A percentile compares a stretch with the other conserved stretches of the same genome.
These are phyloP conservation scores for Phoma herbarum DNA, from an alignment of 2,329 filamentous ascomycete genomes.

Conservation along the genomic window DNA sequence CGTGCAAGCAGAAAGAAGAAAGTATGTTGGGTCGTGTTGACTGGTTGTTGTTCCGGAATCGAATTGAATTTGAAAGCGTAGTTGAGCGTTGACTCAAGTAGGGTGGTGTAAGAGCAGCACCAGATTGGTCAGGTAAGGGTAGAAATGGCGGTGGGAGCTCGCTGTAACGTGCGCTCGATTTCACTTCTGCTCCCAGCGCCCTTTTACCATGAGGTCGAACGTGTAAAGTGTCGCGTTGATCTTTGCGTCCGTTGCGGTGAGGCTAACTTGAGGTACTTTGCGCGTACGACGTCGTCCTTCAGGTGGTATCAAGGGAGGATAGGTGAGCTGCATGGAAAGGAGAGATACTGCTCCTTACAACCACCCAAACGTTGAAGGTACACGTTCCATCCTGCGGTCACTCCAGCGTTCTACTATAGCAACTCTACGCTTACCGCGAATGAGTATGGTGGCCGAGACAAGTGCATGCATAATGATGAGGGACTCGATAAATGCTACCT, in stretches of 20 bases:
- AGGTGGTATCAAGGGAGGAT: slow-evolving; percentile 12
- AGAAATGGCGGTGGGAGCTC: background rate
- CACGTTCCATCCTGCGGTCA: slow-evolving; percentile 21
- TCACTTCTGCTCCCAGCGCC: background rate
- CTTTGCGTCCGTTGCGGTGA: background rate
- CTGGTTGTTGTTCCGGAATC: background rate
- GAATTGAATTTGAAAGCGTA: background rate
- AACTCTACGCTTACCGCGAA: slow-evolving; percentile 2
- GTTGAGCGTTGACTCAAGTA: background rate
- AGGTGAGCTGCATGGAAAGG: background rate
- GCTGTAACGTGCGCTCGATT: background rate
- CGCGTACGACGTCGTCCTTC: slow-evolving; percentile 6
- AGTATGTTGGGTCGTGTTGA: background rate
- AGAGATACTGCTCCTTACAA: background rate
- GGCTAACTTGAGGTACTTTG: background rate
- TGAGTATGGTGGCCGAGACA: slow-evolving; percentile 8
- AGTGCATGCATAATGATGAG: background rate
- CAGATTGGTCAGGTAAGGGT: background rate
- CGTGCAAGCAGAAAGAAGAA: background rate
- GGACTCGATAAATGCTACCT: slow-evolving; percentile 10
- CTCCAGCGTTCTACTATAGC: background rate
- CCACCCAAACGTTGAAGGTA: slow-evolving; percentile 7
- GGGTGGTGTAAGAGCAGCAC: background rate
- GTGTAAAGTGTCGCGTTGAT: background rate
- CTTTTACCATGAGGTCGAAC: background rate